Percentiles rank a stretch among this genome's conserved stretches.
phyloP scores from a whole-genome alignment of 1,139 yeast genomes.

The Blastobotrys petasosporus region DNA sequence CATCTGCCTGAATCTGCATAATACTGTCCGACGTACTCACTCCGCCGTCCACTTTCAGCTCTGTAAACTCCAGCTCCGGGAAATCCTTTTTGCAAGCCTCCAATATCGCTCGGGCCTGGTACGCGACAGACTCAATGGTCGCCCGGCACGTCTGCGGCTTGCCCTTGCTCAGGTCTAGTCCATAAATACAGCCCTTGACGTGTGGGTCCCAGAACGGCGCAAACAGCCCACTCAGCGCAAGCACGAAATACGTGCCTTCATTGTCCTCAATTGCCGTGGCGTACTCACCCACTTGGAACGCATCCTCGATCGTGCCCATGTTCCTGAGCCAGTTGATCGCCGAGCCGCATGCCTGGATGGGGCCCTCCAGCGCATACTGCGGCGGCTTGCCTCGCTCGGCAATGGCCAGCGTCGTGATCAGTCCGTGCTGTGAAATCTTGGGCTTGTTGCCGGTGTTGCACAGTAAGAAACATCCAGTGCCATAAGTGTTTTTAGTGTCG shows the following conservation, averaged over 20 bases:
- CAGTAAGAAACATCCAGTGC: slow-evolving; percentile 89
- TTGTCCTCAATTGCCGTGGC: slow-evolving; percentile 76
- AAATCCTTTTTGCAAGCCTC: slow-evolving; percentile 80
- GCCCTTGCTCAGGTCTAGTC: slow-evolving; percentile 83
- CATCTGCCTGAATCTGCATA: slow-evolving; percentile 91
- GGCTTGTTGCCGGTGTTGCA: slow-evolving; percentile 72
- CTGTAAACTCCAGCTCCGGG: slow-evolving; percentile 52
- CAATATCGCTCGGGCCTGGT: slow-evolving; percentile 85
- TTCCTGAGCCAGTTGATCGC: slow-evolving; percentile 94
- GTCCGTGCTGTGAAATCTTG: slow-evolving; percentile 64
- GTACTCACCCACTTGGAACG: slow-evolving; percentile 85
- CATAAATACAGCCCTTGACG: slow-evolving; percentile 88
- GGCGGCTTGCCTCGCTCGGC: slow-evolving; percentile 59
- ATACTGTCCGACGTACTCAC: slow-evolving; percentile 90
- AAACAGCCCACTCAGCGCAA: slow-evolving; percentile 89
- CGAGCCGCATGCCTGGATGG: slow-evolving; percentile 94
- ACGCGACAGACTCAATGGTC: slow-evolving; percentile 92
- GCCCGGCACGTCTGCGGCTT: slow-evolving; percentile 90
- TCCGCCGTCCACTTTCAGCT: slow-evolving; percentile 81
- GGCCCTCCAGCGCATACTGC: slow-evolving; percentile 88
- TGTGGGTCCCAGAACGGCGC: slow-evolving; percentile 97
- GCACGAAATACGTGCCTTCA: slow-evolving; percentile 92
- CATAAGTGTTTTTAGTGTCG: slow-evolving; percentile 93
- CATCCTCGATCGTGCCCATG: slow-evolving; percentile 70
- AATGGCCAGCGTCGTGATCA: slow-evolving; percentile 82